Evolutionary conservation across 2,329 filamentous ascomycete genomes (phyloP).

Genomic region (Chaetomium strumarium): DNA sequence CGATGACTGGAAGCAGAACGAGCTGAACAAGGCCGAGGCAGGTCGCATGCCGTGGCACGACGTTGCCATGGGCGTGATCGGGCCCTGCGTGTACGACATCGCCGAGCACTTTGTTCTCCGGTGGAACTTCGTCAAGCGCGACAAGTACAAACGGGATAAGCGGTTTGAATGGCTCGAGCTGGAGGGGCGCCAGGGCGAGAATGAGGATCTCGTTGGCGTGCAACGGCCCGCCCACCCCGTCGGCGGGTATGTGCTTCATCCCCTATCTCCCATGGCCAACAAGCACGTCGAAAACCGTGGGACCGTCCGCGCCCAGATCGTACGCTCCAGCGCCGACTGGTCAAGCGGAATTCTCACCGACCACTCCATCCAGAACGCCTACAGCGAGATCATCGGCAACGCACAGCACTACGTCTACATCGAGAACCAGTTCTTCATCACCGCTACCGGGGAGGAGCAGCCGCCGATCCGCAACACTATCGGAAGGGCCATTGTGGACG

Average conservation of each 20-base stretch:
- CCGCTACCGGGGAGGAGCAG: constrained; percentile 85
- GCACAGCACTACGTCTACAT: constrained; percentile 95
- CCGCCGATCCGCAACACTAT: constrained; percentile 81
- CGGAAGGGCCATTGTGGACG: constrained; percentile 84
- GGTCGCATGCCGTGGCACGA: constrained; percentile 99
- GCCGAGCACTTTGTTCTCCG: constrained; percentile 90
- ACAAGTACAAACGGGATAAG: constrained; percentile 91
- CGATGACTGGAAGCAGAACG: constrained; percentile 86
- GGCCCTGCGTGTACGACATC: constrained; percentile 86
- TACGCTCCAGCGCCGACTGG: constrained; percentile 91
- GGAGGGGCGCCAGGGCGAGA: constrained; percentile 65
- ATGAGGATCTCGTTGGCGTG: constrained; percentile 83
- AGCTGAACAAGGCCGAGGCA: constrained; percentile 83
- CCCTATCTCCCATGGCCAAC: constrained; percentile 59
- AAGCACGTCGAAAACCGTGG: constrained; percentile 63
- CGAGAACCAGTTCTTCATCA: constrained; percentile 98
- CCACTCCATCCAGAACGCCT: constrained; percentile 82
- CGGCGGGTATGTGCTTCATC: constrained; percentile 80
- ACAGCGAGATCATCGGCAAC: constrained; percentile 75
- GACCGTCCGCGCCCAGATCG: constrained; percentile 72
- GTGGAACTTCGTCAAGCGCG: constrained; percentile 95
- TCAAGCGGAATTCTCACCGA: constrained; percentile 83
- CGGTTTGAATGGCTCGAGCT: constrained; percentile 80
- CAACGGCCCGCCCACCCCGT: constrained; percentile 86
- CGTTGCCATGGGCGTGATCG: constrained; percentile 84